phyloP scores from a whole-genome alignment of 352 stramenopile genomes.

The Pythium biforme region DNA sequence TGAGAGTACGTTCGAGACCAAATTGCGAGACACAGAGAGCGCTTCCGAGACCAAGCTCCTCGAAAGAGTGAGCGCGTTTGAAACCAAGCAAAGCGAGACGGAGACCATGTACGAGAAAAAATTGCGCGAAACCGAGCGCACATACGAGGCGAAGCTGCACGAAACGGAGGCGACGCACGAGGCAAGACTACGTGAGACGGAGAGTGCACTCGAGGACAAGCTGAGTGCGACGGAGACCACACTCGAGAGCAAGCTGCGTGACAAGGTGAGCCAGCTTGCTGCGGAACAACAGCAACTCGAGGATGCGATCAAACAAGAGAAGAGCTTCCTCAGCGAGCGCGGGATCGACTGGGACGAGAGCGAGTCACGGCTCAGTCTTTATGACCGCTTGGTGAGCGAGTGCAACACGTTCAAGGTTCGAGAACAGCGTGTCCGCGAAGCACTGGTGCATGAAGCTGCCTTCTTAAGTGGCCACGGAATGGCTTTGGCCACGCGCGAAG shows the following conservation, averaged over 20 bases:
- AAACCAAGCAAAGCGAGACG: not conserved
- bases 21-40: not conserved
- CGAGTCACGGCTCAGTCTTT: constrained; percentile 5
- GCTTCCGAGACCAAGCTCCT: not conserved
- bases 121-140: not conserved
- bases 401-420: not conserved
- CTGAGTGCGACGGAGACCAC: not conserved
- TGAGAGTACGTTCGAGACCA: not conserved
- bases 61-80: not conserved
- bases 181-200: not conserved
- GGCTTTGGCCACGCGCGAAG: constrained; percentile 5
- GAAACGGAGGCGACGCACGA: not conserved
- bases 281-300: not conserved
- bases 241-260: not conserved
- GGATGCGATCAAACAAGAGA: constrained; percentile 2
- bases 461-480: constrained; percentile 9
- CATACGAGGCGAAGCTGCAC: not conserved
- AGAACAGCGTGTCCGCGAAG: not conserved
- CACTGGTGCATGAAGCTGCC: constrained; percentile 16
- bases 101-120: not conserved
- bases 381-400: constrained; percentile 5
- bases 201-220: not conserved
- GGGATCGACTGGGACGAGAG: constrained; percentile 6
- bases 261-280: not conserved
- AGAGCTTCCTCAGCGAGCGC: constrained; percentile 4